phyloP scores from a whole-genome alignment of 1,139 yeast genomes.

The Saccharomyces hybrid region DNA sequence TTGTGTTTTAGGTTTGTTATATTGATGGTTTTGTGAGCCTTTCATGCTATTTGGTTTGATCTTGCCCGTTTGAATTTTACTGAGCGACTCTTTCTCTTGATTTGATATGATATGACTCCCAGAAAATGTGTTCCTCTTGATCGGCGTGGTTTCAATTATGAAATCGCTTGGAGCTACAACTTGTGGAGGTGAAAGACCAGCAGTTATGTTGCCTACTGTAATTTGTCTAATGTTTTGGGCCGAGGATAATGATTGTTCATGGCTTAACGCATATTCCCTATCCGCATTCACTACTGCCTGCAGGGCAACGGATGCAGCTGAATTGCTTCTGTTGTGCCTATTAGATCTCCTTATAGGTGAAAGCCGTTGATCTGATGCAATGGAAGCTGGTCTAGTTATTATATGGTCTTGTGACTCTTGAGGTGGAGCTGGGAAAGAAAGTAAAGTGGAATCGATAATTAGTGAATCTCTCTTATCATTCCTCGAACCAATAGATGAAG shows the following conservation, averaged over 20 bases:
- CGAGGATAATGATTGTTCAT: not conserved
- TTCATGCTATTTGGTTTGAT: not conserved
- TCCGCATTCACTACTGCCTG: conserved; percentile 62
- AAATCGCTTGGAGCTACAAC: conserved; percentile 18
- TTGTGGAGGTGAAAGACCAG: conserved; percentile 8
- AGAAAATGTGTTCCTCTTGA: conserved; percentile 9
- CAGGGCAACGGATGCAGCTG: conserved; percentile 54
- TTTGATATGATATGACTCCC: not conserved
- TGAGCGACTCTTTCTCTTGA: not conserved
- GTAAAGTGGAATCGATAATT: conserved; percentile 22
- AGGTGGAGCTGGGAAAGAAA: conserved; percentile 25
- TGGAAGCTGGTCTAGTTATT: conserved; percentile 25
- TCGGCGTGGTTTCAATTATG: conserved; percentile 22
- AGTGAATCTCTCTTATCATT: conserved; percentile 25
- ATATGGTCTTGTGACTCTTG: conserved; percentile 26
- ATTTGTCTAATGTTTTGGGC: not conserved
- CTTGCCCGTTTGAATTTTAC: not conserved
- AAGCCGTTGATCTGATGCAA: conserved; percentile 20
- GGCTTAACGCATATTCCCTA: conserved; percentile 12
- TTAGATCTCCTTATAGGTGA: conserved; percentile 16
- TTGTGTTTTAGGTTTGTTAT: not conserved
- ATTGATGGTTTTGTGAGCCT: not conserved
- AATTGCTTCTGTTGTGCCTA: conserved; percentile 27
- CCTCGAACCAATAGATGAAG: conserved; percentile 28
- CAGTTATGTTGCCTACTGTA: not conserved